These are phyloP conservation scores for Rugonectria rugulosa DNA, from an alignment of 2,329 filamentous ascomycete genomes.

Conservation along the genomic window DNA sequence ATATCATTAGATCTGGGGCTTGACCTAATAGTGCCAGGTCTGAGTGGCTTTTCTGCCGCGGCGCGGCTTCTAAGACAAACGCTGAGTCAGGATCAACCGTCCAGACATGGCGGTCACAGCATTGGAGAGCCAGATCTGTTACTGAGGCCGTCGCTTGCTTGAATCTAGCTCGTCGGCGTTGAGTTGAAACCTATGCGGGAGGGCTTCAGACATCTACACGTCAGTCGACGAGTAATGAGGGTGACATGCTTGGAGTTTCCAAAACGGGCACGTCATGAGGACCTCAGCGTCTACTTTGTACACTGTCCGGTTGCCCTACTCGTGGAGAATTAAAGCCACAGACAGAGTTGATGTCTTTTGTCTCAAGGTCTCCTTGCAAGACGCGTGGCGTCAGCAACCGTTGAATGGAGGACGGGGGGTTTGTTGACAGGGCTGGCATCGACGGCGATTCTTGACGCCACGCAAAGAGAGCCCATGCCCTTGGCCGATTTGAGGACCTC, in stretches of 20 bases:
- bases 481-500: slow-evolving; percentile 41
- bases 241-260: slow-evolving; percentile 28
- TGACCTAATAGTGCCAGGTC: slow-evolving; percentile 9
- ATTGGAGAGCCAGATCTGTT: not conserved
- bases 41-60: slow-evolving; percentile 9
- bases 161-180: not conserved
- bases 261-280: slow-evolving; percentile 9
- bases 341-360: slow-evolving; percentile 28
- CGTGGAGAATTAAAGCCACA: slow-evolving; percentile 32
- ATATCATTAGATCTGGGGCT: slow-evolving; percentile 28
- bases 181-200: not conserved
- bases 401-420: slow-evolving; percentile 32
- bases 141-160: not conserved
- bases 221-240: slow-evolving; percentile 1
- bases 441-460: slow-evolving; percentile 26
- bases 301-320: slow-evolving; percentile 33
- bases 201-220: not conserved
- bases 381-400: slow-evolving; percentile 40
- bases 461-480: slow-evolving; percentile 26
- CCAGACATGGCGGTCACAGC: not conserved
- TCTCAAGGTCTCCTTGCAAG: slow-evolving; percentile 37
- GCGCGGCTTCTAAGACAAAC: slow-evolving; percentile 8
- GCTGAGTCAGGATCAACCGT: slow-evolving; percentile 8
- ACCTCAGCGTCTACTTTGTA: slow-evolving; percentile 13
- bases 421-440: slow-evolving; percentile 25